Evolutionary conservation across 2,329 filamentous ascomycete genomes (phyloP).

Genomic region (Beauveria australis): DNA sequence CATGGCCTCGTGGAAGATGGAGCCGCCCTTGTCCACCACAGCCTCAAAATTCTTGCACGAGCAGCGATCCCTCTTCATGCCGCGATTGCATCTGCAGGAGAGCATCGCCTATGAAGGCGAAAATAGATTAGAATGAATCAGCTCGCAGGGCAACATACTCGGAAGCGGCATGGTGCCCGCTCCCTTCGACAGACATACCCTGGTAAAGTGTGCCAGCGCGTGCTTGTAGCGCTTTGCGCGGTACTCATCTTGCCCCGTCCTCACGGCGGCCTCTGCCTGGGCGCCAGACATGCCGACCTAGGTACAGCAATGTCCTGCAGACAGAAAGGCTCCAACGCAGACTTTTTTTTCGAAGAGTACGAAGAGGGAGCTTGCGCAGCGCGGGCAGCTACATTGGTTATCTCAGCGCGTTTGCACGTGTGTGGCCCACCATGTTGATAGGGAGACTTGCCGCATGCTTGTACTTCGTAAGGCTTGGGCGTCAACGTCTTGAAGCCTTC

Average conservation of each 20-base stretch:
- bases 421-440: not conserved
- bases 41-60: slow-evolving; percentile 31
- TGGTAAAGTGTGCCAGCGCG: slow-evolving; percentile 30
- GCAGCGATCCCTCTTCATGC: slow-evolving; percentile 28
- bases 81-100: slow-evolving; percentile 25
- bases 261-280: slow-evolving; percentile 21
- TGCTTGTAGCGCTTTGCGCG: slow-evolving; percentile 24
- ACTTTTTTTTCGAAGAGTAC: not conserved
- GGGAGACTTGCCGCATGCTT: too few relatives aligned
- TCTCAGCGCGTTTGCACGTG: slow-evolving; percentile 8
- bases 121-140: not conserved
- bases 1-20: slow-evolving; percentile 35
- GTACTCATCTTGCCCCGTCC: slow-evolving; percentile 26
- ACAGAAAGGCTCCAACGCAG: not conserved
- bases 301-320: not conserved
- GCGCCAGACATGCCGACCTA: not conserved
- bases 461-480: too few relatives aligned
- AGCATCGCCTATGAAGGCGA: slow-evolving; percentile 25
- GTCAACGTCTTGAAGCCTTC: not conserved
- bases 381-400: not conserved
- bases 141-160: not conserved
- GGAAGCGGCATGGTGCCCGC: not conserved
- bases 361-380: not conserved
- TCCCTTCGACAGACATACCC: slow-evolving; percentile 17
- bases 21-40: slow-evolving; percentile 23